Base-by-base conservation (phyloP, 345 rosid genomes). In the Eutrema heterophyllum region DNA sequence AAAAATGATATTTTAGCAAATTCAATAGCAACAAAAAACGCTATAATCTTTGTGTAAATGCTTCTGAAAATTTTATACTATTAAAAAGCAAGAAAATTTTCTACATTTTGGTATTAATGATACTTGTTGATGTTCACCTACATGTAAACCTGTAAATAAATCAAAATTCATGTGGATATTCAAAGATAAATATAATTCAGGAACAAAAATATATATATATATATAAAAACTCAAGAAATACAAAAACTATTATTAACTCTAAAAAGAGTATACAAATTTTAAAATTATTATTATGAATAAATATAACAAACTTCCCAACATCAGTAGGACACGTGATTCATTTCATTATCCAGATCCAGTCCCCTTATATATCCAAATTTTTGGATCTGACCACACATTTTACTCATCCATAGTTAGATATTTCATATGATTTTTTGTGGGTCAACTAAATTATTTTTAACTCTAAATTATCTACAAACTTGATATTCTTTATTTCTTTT, bases 391-490 rank as follows among this genome's bases (percentile, higher is more conserved):
- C 15, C 29, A 9, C 43, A 26, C 11, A 11, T 0, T 12, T 36
- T 59, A 12, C 11, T 18, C 14, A 62, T 43, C 7, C 50, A 9
- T 63, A 45, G 24, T 41, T 41, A 41, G 38, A 62, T 62, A 44
- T 29, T 63, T 30, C 29, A 64, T n/a, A 29, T 14, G 27, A 2
- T 12, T 45, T 15, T 11, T 46, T 11, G 3, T 33, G n/a, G n/a
- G 24, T 46, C 4, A 64, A 45, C 57, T 48, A 32, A 45, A 43
- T 64, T 46, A 9, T 14, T 29, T 45, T 1, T 6, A 30, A 64
- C 30, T 15, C 62, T 35, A 53, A 63, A 27, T 44, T 76, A 76
- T 76, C 71, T 76, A 76, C 75, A 63, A 26, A 27, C 11, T 61
- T 57, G 1, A 46, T 33, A 48, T n/a, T n/a, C n/a, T n/a, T n/a